Percentiles rank a stretch among this genome's conserved stretches.
Evolutionary conservation across 2,329 filamentous ascomycete species (phyloP).

Genomic region (Aureobasidium sp.): DNA sequence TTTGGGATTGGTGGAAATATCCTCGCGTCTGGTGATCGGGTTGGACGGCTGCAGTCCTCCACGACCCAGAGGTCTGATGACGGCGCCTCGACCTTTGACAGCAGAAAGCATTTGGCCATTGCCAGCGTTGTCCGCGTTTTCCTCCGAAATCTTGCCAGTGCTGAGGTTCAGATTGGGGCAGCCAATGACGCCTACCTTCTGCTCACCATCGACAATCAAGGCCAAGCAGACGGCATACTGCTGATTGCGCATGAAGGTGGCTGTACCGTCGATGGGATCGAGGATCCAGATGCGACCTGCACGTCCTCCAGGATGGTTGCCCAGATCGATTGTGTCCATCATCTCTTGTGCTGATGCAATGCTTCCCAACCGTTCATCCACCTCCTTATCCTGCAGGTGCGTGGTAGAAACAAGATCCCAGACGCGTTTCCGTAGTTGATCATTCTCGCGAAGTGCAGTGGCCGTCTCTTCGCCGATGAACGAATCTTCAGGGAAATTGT

Average conservation of each 20-base stretch:
- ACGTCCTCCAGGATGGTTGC: slow-evolving; percentile 34
- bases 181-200: slow-evolving; percentile 51
- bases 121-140: slow-evolving; percentile 39
- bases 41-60: slow-evolving; percentile 39
- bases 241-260: slow-evolving; percentile 50
- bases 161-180: slow-evolving; percentile 51
- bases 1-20: slow-evolving; percentile 1
- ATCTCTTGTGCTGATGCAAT: slow-evolving; percentile 45
- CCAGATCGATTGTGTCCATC: slow-evolving; percentile 53
- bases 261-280: slow-evolving; percentile 57
- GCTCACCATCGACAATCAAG: slow-evolving; percentile 47
- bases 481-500: slow-evolving; percentile 44
- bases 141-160: slow-evolving; percentile 35
- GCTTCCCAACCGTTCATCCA: slow-evolving; percentile 27
- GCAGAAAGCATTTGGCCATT: slow-evolving; percentile 39
- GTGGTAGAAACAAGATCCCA: slow-evolving; percentile 45
- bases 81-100: slow-evolving; percentile 37
- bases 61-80: slow-evolving; percentile 52
- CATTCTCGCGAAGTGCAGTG: slow-evolving; percentile 41
- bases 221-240: slow-evolving; percentile 56
- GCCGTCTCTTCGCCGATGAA: slow-evolving; percentile 56
- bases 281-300: slow-evolving; percentile 49
- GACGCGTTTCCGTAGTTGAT: slow-evolving; percentile 41
- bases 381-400: slow-evolving; percentile 25
- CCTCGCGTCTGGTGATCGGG: slow-evolving; percentile 21